Evolutionary conservation across 2,329 filamentous ascomycete genomes (phyloP).

Genomic region (Aurifilum marmelostoma): DNA sequence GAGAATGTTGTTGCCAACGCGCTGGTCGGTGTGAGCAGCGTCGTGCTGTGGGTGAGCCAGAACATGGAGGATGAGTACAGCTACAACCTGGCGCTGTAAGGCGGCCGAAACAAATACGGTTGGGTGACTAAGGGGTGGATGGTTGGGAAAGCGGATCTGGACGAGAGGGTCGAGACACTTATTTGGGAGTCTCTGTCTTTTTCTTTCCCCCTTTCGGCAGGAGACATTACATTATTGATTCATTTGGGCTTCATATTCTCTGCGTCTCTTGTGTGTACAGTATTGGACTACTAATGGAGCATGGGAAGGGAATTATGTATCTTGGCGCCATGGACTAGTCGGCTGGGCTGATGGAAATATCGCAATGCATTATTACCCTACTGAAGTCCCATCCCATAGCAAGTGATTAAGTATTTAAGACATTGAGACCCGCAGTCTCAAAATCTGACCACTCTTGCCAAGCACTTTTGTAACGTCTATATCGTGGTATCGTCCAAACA

Average conservation of each 20-base stretch:
- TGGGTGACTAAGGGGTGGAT: not conserved
- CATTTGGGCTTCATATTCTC: not conserved
- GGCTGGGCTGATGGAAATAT: slow-evolving; percentile 5
- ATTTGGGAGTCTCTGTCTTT: not conserved
- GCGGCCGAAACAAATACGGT: not conserved
- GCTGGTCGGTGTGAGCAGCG: slow-evolving; percentile 64
- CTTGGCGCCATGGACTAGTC: not conserved
- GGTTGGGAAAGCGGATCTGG: not conserved
- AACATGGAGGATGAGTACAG: slow-evolving; percentile 75
- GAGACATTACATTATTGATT: not conserved
- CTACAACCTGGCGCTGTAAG: slow-evolving; percentile 66
- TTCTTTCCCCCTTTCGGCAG: not conserved
- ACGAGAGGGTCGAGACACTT: not conserved
- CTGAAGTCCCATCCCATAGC: slow-evolving; percentile 17
- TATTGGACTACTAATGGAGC: slow-evolving; percentile 17
- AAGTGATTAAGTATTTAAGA: slow-evolving; percentile 1
- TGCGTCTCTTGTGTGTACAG: slow-evolving; percentile 14
- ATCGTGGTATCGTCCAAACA: slow-evolving; percentile 23
- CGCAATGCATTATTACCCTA: slow-evolving; percentile 17
- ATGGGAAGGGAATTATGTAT: not conserved
- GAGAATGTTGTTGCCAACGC: slow-evolving; percentile 69
- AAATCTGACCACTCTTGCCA: not conserved
- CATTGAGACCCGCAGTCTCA: not conserved
- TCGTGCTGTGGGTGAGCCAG: slow-evolving; percentile 70
- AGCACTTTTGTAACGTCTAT: not conserved